phyloP scores from a whole-genome alignment of 2,329 filamentous ascomycete genomes.

The Verticillium dahliae region DNA sequence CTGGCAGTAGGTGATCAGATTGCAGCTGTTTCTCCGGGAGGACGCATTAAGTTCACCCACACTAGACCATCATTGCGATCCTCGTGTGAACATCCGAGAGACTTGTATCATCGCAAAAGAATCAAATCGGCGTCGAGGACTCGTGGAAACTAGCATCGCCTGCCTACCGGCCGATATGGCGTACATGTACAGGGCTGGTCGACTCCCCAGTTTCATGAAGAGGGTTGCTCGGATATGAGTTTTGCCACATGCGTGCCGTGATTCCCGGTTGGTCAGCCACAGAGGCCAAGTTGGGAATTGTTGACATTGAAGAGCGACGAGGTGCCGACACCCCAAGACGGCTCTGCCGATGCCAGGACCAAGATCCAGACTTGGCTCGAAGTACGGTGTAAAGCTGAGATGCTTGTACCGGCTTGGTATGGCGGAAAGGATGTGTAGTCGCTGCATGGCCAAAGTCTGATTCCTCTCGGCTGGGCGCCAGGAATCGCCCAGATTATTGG shows the following conservation, averaged over 20 bases:
- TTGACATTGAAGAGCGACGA: not conserved
- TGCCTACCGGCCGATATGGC: not conserved
- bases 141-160: not conserved
- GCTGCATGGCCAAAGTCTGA: not conserved
- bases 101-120: not conserved
- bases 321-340: not conserved
- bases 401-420: not conserved
- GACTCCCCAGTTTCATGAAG: not conserved
- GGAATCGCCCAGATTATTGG: not conserved
- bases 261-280: not conserved
- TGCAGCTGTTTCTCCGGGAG: too few species aligned
- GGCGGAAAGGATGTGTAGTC: not conserved
- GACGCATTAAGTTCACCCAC: too few species aligned
- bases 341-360: not conserved
- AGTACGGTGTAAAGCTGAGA: not conserved
- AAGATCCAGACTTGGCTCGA: not conserved
- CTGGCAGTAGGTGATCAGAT: too few species aligned
- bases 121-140: not conserved
- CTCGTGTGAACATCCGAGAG: too few species aligned
- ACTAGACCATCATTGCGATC: too few species aligned
- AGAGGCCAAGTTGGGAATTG: not conserved
- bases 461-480: not conserved
- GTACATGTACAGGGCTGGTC: too few species aligned
- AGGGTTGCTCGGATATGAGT: not conserved
- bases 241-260: not conserved